Evolutionary conservation across 306 rosid species (phyloP), one percentile per base, ranked within the genome.

Genomic region (Sindora glabra): DNA sequence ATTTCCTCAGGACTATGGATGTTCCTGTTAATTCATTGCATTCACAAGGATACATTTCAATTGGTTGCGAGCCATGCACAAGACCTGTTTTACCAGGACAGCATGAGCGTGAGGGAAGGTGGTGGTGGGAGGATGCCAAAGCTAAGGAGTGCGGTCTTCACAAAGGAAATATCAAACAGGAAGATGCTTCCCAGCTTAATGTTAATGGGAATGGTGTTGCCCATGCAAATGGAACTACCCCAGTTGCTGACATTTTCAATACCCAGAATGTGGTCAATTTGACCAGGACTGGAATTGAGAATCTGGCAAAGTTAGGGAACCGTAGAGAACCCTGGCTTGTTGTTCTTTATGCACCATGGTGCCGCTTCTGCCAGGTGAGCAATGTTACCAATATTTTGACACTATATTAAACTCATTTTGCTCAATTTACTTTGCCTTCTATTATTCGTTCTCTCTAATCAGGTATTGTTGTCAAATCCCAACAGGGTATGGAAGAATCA

Each of bases 91-190:
- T 92, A 30, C 99, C 99, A 1, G 94, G 99, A 26, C 99, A 92
- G 44, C 99, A 89, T 59, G 99, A 92, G 77, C 86, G 99, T 62
- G 99, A 92, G 24, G 99, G 99, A 70, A 81, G 99, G 39, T 92
- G 99, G 99, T 92, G 99, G 99, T 92, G 97, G 97, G 95, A 90
- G 79, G 97, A 90, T 51, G 87, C 97, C 56, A 86, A 84, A 66
- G 95, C 95, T 0, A 92, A 92, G 82, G 99, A 92, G 66, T 92
- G 99, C 10, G 99, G 99, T 62, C 99, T 92, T 60, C 99, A 92
- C 86, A 92, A 89, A 48, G 99, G 99, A 17, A 92, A 92, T 39
- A 64, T 92, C 23, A 86, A 82, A 59, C 86, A 83, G 70, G 85
- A 69, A 26, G 82, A 69, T 18, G 74, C 38, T 1, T 74, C 72